phyloP scores from a whole-genome alignment of 768 basidiomycete species.

The Rhizopogon vinicolor region DNA sequence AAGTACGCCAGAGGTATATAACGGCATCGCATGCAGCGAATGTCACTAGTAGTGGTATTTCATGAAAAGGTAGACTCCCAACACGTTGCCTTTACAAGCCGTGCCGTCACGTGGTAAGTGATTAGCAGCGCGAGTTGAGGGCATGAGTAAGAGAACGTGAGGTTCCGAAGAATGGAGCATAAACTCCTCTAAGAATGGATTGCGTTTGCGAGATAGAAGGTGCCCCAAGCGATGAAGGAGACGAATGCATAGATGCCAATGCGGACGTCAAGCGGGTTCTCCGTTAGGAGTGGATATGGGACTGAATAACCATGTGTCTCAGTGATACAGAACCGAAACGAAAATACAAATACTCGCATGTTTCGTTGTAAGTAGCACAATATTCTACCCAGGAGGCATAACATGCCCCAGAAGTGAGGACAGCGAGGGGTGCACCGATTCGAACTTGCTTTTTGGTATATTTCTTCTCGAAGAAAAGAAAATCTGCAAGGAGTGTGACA shows the following conservation, averaged over 20 bases:
- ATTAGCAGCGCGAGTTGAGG: conserved; percentile 44
- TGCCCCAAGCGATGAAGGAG: conserved; percentile 44
- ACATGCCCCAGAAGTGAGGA: conserved; percentile 30
- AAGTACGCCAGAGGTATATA: conserved; percentile 54
- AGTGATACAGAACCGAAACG: conserved; percentile 1
- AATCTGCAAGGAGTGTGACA: conserved; percentile 58
- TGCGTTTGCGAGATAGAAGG: conserved; percentile 56
- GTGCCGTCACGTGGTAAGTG: conserved; percentile 35
- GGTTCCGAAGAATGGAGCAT: conserved; percentile 64
- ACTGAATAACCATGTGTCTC: conserved; percentile 33
- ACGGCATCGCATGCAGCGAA: conserved; percentile 40
- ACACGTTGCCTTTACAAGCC: conserved; percentile 58
- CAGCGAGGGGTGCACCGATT: conserved; percentile 12
- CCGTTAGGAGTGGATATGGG: conserved; percentile 80
- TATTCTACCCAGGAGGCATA: conserved; percentile 69
- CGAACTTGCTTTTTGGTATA: conserved; percentile 29
- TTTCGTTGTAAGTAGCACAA: conserved; percentile 54
- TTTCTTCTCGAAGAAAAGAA: conserved; percentile 58
- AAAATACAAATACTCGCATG: conserved; percentile 40
- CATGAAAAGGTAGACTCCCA: conserved; percentile 67
- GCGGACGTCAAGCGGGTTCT: conserved; percentile 47
- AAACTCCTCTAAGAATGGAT: conserved; percentile 36
- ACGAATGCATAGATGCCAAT: conserved; percentile 56
- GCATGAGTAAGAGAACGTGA: conserved; percentile 74
- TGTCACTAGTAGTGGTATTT: conserved; percentile 31